A percentile compares a stretch with the other conserved stretches of the same genome.
These are phyloP conservation scores for Elongisporangium anandrum DNA, from an alignment of 352 stramenopile species.

Conservation along the genomic window DNA sequence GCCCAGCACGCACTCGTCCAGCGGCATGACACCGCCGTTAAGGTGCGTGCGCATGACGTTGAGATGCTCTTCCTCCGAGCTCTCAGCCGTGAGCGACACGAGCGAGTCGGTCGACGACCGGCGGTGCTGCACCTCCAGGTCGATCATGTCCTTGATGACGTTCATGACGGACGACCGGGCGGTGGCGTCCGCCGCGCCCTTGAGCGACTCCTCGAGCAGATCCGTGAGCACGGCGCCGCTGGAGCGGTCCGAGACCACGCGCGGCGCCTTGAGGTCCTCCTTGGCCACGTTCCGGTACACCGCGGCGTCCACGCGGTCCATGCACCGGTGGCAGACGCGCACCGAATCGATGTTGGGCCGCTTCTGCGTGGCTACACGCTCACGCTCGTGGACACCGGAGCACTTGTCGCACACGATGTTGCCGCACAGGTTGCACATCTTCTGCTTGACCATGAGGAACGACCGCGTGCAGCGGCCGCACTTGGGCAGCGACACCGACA, in stretches of 20 bases:
- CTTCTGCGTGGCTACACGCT: slow-evolving; percentile 9
- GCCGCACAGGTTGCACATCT: slow-evolving; percentile 24
- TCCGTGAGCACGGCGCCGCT: slow-evolving; percentile 14
- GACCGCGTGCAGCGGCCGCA: slow-evolving; percentile 28
- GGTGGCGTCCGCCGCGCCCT: slow-evolving; percentile 13
- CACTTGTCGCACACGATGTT: slow-evolving; percentile 25
- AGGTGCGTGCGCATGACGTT: not conserved
- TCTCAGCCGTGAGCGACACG: slow-evolving; percentile 10
- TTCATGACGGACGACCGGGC: slow-evolving; percentile 27
- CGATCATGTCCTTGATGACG: slow-evolving; percentile 36
- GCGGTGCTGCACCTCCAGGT: not conserved
- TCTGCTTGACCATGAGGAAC: slow-evolving; percentile 20
- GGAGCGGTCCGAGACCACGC: slow-evolving; percentile 8
- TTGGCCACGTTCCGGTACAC: slow-evolving; percentile 9
- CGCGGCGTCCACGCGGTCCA: slow-evolving; percentile 35
- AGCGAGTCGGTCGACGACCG: not conserved
- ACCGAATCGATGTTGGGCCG: slow-evolving; percentile 16
- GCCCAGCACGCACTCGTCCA: slow-evolving; percentile 42
- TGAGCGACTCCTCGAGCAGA: slow-evolving; percentile 15
- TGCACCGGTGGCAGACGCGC: slow-evolving; percentile 37
- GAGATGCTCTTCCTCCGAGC: slow-evolving; percentile 17
- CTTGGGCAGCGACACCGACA: slow-evolving; percentile 13
- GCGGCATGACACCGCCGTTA: slow-evolving; percentile 7
- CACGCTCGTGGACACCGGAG: slow-evolving; percentile 20
- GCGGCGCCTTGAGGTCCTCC: slow-evolving; percentile 2